These are phyloP conservation scores for Backusella tuberculispora DNA, from an alignment of 192 early-diverging fungal genomes.

Conservation along the genomic window DNA sequence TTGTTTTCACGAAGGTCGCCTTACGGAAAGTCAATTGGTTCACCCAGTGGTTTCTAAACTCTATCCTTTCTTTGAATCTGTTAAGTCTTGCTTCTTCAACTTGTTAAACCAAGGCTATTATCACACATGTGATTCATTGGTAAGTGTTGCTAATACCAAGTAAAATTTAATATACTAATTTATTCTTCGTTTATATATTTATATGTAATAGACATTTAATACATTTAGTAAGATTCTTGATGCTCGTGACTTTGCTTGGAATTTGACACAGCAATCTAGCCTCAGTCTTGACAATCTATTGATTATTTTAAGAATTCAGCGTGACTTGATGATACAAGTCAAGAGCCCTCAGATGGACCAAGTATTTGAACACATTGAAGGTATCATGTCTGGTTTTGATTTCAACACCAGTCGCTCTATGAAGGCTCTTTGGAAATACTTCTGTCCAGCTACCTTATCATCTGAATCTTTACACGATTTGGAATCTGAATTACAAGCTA, in stretches of 20 bases:
- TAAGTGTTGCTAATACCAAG: background rate
- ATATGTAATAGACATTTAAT: conserved; percentile 29
- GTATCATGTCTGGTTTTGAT: conserved; percentile 35
- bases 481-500: conserved; percentile 42
- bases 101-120: conserved; percentile 38
- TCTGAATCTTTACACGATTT: conserved; percentile 46
- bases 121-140: conserved; percentile 1
- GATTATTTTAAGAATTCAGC: conserved; percentile 52
- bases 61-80: conserved; percentile 49
- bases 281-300: conserved; percentile 60
- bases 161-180: background rate
- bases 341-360: background rate
- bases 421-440: conserved; percentile 58
- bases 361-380: conserved; percentile 14
- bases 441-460: conserved; percentile 53
- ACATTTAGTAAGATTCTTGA: conserved; percentile 53
- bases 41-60: conserved; percentile 49
- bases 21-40: conserved; percentile 47
- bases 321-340: conserved; percentile 21
- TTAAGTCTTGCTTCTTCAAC: conserved; percentile 31
- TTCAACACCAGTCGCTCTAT: conserved; percentile 51
- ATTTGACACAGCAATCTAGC: conserved; percentile 38
- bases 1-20: conserved; percentile 37
- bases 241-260: conserved; percentile 57
- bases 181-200: background rate